Base-by-base conservation (phyloP, 208 protist genomes). In the Borovskyia barvae region DNA sequence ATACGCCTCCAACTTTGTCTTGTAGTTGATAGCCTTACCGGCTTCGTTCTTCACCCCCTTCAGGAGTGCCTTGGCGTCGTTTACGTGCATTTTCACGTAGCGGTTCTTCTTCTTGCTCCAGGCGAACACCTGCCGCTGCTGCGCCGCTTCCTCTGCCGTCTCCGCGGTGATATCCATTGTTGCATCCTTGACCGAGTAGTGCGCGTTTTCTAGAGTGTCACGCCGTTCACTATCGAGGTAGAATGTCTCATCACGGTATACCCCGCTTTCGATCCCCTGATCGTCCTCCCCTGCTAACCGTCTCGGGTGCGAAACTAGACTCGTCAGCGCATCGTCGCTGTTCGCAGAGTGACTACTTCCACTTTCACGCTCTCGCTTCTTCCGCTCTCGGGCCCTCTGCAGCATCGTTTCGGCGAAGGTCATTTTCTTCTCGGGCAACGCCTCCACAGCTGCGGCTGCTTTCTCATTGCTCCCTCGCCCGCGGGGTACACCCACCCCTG, bases 31-130 rank as follows among this genome's bases (percentile, higher is more conserved):
- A 33, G 81, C 80, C 75, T 96, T 97, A 48, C 92, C 92, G 1
- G 92, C 26, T 49, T 97, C 92, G 72, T 97, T 97, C 72, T 96
- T 97, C 20, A 94, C 76, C 24, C 90, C 90, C 42, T 82, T 82
- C 36, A 94, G 64, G 49, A 92, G 52, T 11, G 86, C 85, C 77
- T 96, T 95, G 19, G 92, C 92, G 58, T 95, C 92, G 57, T 77
- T 89, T 3, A 95, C 84, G 75, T 94, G 72, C 85, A 94, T 94
- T 48, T 89, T 78, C 2, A 95, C 80, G 75, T 94, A 97, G 43
- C 90, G 88, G 55, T 87, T 97, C 75, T 93, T 95, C 77, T 94
- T 95, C 62, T 93, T 95, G 67, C 80, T 95, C 90, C 92, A 97
- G 26, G 88, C 86, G 58, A 82, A 97, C 22, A 97, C 92, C 49